A percentile compares a stretch with the other conserved stretches of the same genome.
Evolutionary conservation across 1,139 yeast species (phyloP).

Genomic region (Geotrichum restrictum): DNA sequence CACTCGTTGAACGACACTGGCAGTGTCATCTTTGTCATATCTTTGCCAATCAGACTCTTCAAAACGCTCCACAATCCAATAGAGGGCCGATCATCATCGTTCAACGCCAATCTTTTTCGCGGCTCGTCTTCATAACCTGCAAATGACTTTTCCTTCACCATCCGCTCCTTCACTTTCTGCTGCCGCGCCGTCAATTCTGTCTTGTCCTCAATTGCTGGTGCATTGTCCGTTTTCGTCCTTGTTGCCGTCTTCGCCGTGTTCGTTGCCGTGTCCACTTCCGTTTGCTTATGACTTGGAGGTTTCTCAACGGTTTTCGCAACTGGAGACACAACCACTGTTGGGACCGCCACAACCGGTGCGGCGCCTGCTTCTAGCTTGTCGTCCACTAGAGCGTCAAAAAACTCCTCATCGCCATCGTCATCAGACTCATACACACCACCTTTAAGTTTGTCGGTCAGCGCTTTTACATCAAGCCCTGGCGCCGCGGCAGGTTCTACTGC

Average conservation of each 20-base stretch:
- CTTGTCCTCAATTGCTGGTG: not conserved
- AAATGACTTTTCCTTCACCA: slow-evolving; percentile 61
- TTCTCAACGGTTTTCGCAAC: slow-evolving; percentile 21
- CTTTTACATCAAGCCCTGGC: slow-evolving; percentile 63
- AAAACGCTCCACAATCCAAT: slow-evolving; percentile 92
- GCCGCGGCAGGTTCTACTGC: slow-evolving; percentile 29
- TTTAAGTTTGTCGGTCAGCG: slow-evolving; percentile 34
- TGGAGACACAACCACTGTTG: not conserved
- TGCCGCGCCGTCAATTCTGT: slow-evolving; percentile 43
- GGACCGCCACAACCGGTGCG: not conserved
- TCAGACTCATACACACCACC: slow-evolving; percentile 41
- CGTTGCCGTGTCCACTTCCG: slow-evolving; percentile 19
- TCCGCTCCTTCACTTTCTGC: slow-evolving; percentile 40
- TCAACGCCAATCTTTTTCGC: slow-evolving; percentile 61
- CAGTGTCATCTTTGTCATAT: slow-evolving; percentile 91
- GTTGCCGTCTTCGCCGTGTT: slow-evolving; percentile 23
- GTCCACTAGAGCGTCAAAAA: slow-evolving; percentile 63
- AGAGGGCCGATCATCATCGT: slow-evolving; percentile 82
- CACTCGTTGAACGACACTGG: slow-evolving; percentile 97
- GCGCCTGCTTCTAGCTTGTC: slow-evolving; percentile 23
- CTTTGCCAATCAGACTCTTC: slow-evolving; percentile 91
- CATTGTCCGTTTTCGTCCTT: not conserved
- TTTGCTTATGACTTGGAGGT: slow-evolving; percentile 24
- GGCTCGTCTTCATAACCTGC: slow-evolving; percentile 86
- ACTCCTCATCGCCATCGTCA: slow-evolving; percentile 77